Conservation (phyloP, 768 basidiomycete species). For the Boletus coccyginus region DNA sequence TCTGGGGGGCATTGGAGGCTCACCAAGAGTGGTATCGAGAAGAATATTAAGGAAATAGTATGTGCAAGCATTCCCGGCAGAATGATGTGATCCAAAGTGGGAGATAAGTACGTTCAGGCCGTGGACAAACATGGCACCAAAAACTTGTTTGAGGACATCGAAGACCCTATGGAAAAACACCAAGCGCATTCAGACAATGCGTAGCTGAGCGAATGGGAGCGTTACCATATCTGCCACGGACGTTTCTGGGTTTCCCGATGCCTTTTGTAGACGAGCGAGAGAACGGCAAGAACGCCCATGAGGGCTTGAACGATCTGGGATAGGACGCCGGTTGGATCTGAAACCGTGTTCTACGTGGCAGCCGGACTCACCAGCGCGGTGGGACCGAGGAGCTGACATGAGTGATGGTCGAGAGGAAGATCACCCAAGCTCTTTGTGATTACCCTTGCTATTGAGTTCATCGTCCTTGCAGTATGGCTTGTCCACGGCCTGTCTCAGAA, state of each 20-base stretch:
- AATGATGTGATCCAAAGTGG: conserved; percentile 65
- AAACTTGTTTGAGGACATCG: conserved; percentile 89
- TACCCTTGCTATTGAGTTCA: conserved; percentile 10
- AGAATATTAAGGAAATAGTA: conserved; percentile 92
- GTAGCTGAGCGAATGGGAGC: not conserved
- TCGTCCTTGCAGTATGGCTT: not conserved
- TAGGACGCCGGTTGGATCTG: not conserved
- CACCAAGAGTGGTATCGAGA: conserved; percentile 74
- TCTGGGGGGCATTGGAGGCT: conserved; percentile 22
- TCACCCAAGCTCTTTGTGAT: conserved; percentile 18
- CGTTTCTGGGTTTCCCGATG: conserved; percentile 83
- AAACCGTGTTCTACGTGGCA: not conserved
- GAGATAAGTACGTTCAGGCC: conserved; percentile 78
- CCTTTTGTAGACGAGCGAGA: conserved; percentile 84
- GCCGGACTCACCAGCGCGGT: conserved; percentile 40
- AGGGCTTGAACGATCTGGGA: conserved; percentile 73
- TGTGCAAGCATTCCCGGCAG: conserved; percentile 81
- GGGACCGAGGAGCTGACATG: conserved; percentile 46
- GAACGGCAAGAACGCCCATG: conserved; percentile 89
- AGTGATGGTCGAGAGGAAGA: conserved; percentile 40
- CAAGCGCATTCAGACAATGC: conserved; percentile 7
- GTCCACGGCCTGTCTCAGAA: too few relatives aligned
- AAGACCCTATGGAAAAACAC: conserved; percentile 57
- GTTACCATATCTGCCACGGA: conserved; percentile 91
- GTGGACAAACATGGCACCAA: conserved; percentile 83